These are phyloP conservation scores for Diaporthe nobilis DNA, from an alignment of 2,329 filamentous ascomycete genomes.

Conservation along the genomic window DNA sequence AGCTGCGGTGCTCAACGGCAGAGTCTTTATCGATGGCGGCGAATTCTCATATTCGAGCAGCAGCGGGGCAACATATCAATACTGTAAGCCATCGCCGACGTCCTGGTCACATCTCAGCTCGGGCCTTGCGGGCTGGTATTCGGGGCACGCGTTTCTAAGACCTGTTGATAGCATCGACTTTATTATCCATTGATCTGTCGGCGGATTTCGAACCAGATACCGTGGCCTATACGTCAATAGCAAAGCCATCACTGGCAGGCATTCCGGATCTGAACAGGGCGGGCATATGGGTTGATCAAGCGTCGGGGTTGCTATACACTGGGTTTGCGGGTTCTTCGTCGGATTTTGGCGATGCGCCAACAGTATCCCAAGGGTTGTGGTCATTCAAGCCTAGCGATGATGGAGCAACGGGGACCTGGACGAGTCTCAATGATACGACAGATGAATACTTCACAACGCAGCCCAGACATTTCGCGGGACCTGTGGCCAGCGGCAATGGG, in stretches of 20 bases:
- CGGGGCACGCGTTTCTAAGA: neutral
- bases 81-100: neutral
- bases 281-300: constrained; percentile 27
- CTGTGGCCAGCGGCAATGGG: constrained; percentile 36
- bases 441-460: constrained; percentile 10
- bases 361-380: constrained; percentile 32
- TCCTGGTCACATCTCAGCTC: neutral
- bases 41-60: constrained; percentile 19
- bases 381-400: constrained; percentile 32
- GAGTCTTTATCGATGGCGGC: constrained; percentile 4
- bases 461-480: constrained; percentile 8
- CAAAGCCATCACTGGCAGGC: constrained; percentile 21
- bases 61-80: neutral
- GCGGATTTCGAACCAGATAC: constrained; percentile 27
- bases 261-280: constrained; percentile 16
- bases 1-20: constrained; percentile 21
- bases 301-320: constrained; percentile 22
- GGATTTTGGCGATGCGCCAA: constrained; percentile 10
- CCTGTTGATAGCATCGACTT: neutral
- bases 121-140: neutral
- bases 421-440: constrained; percentile 33
- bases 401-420: constrained; percentile 32
- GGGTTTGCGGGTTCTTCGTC: constrained; percentile 31
- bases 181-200: constrained; percentile 22
- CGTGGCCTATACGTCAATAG: constrained; percentile 1